These are phyloP conservation scores for Pyricularia pennisetigena DNA, from an alignment of 2,329 filamentous ascomycete genomes.

Conservation along the genomic window DNA sequence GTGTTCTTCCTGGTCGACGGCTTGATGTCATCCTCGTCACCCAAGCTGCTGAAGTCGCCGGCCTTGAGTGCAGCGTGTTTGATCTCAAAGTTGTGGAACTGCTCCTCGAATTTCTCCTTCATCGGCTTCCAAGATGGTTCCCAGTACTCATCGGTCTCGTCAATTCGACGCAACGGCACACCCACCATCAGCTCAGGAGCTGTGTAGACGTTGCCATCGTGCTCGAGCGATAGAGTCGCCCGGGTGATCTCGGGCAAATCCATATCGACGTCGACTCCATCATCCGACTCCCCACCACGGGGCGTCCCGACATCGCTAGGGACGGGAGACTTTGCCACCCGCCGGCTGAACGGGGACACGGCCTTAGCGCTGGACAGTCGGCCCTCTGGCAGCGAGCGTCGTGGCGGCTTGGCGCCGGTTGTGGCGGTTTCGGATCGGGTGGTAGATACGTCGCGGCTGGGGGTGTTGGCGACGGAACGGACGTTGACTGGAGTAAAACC, in stretches of 20 bases:
- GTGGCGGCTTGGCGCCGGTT: not conserved
- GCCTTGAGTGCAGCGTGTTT: constrained; percentile 22
- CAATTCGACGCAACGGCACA: constrained; percentile 42
- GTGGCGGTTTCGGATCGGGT: not conserved
- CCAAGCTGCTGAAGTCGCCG: not conserved
- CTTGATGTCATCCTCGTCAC: constrained; percentile 7
- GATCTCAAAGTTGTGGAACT: constrained; percentile 35
- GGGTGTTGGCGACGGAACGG: constrained; percentile 1
- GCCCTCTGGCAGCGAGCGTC: not conserved
- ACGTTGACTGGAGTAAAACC: constrained; percentile 15
- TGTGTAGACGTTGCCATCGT: constrained; percentile 39
- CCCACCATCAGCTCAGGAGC: constrained; percentile 42
- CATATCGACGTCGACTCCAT: constrained; percentile 7
- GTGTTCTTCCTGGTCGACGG: constrained; percentile 26
- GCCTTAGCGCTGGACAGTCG: not conserved
- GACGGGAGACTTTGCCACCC: constrained; percentile 1
- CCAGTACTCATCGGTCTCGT: constrained; percentile 43
- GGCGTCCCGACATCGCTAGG: constrained; percentile 1
- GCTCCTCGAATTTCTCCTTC: constrained; percentile 28
- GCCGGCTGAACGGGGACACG: not conserved
- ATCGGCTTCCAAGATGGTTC: constrained; percentile 41
- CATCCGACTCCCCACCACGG: constrained; percentile 4
- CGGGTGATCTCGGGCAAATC: constrained; percentile 31
- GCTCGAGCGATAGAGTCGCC: constrained; percentile 31
- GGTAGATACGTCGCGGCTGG: not conserved